Conservation (phyloP, 1,139 yeast species). For the Yamadazyma mexicana region DNA sequence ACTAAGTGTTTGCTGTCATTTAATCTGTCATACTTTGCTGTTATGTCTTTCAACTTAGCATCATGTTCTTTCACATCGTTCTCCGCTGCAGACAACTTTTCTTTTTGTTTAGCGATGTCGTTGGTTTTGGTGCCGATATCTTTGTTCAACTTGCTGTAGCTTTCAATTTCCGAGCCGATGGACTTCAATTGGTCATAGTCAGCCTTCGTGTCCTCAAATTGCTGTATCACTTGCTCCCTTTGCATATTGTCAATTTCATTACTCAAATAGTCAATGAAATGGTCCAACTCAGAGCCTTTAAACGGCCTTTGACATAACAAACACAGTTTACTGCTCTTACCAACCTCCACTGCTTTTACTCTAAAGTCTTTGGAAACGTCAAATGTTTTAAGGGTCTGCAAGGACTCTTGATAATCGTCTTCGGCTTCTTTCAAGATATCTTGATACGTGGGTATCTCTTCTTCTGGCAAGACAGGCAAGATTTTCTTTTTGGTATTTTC, state of each 20-base stretch:
- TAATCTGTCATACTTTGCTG: conserved; percentile 13
- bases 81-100: conserved; percentile 6
- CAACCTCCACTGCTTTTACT: conserved; percentile 60
- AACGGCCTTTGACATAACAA: conserved; percentile 66
- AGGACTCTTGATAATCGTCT: conserved; percentile 55
- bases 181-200: conserved; percentile 28
- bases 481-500: conserved; percentile 21
- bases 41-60: conserved; percentile 12
- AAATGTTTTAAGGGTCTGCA: conserved; percentile 62
- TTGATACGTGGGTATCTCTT: conserved; percentile 52
- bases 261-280: conserved; percentile 33
- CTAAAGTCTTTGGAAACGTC: conserved; percentile 69
- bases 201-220: conserved; percentile 31
- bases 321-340: conserved; percentile 57
- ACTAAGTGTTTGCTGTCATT: conserved; percentile 11
- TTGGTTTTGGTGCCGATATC: conserved; percentile 10
- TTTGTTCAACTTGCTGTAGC: conserved; percentile 23
- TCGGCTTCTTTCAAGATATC: conserved; percentile 55
- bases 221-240: conserved; percentile 35
- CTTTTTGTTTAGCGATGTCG: conserved; percentile 1
- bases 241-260: conserved; percentile 38
- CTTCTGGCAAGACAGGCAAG: conserved; percentile 34
- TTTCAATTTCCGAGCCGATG: conserved; percentile 28
- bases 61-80: conserved; percentile 9
- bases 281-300: conserved; percentile 36